Conservation (phyloP, 345 rosid species). For the Dimocarpus longan region DNA sequence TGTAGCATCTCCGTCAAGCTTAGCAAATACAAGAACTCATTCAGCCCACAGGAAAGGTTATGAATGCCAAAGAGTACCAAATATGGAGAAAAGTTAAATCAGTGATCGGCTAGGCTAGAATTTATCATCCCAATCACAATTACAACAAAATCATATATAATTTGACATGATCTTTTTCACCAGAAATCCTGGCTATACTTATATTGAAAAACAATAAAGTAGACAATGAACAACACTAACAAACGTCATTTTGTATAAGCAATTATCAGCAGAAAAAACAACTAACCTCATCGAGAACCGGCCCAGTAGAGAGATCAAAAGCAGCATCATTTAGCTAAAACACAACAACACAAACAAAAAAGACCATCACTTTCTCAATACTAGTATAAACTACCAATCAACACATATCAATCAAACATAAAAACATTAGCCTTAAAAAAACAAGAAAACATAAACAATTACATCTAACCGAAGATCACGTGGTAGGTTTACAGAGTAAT, state of each 20-base stretch:
- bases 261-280: slow-evolving; percentile 6
- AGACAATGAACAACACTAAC: background rate
- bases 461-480: slow-evolving; percentile 86
- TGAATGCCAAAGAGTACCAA: background rate
- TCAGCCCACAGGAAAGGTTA: background rate
- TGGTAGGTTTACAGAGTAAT: slow-evolving; percentile 69
- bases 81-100: background rate
- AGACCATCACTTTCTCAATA: background rate
- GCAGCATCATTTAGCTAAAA: slow-evolving; percentile 90
- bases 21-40: background rate
- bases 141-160: background rate
- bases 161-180: background rate
- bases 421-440: background rate
- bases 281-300: slow-evolving; percentile 74
- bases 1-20: background rate
- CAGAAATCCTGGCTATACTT: background rate
- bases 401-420: background rate
- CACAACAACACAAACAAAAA: background rate
- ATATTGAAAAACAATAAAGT: background rate
- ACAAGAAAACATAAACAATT: slow-evolving; percentile 21
- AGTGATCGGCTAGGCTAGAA: background rate
- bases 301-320: slow-evolving; percentile 91
- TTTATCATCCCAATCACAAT: background rate
- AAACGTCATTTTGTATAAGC: background rate
- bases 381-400: background rate